These are phyloP conservation scores for Syncephalastrum contaminatum DNA, from an alignment of 371 early-diverging fungal genomes.

Conservation along the genomic window DNA sequence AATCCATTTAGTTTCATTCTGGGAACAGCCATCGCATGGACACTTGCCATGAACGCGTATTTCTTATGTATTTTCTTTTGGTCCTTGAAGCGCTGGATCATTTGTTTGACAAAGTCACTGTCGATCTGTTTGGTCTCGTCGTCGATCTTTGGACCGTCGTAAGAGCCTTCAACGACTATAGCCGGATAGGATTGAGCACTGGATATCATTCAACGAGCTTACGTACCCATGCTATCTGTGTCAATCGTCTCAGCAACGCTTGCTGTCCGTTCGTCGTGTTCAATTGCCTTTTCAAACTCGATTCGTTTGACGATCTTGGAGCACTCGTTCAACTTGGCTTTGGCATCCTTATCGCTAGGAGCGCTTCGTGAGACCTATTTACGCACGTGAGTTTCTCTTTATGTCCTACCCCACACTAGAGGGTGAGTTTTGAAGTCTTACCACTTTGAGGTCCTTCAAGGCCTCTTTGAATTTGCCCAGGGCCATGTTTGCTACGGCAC, in stretches of 20 bases:
- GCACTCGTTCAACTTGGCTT: constrained; percentile 73
- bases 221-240: constrained; percentile 46
- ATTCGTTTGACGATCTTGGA: constrained; percentile 85
- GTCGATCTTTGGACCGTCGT: constrained; percentile 60
- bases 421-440: constrained; percentile 14
- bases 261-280: constrained; percentile 45
- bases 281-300: constrained; percentile 94
- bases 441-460: constrained; percentile 79
- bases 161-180: constrained; percentile 69
- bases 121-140: constrained; percentile 65
- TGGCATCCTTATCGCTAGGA: constrained; percentile 72
- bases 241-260: constrained; percentile 53
- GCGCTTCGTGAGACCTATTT: constrained; percentile 56
- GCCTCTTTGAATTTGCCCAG: constrained; percentile 83
- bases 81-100: constrained; percentile 79
- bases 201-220: not conserved
- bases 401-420: not conserved
- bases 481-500: constrained; percentile 87
- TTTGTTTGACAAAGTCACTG: constrained; percentile 71
- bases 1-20: not conserved
- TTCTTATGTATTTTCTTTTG: constrained; percentile 92
- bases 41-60: constrained; percentile 72
- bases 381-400: not conserved
- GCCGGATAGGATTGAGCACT: constrained; percentile 11
- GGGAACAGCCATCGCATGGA: not conserved